Base-by-base conservation (phyloP, 345 rosid species). In the Hirschfeldia incana region DNA sequence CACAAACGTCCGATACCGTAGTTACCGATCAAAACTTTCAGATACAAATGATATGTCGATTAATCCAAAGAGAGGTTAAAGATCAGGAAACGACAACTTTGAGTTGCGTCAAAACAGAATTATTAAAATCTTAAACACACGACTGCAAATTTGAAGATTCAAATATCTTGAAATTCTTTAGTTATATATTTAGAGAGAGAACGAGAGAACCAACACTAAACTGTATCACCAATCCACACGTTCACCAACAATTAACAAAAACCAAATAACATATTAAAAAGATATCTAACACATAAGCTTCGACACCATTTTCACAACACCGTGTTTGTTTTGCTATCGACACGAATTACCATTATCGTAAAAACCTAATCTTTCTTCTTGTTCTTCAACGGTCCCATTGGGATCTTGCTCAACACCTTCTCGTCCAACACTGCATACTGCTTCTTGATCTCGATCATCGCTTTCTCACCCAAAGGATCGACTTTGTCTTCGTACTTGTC, bases 401-500 rank as follows among this genome's bases (percentile, higher is more conserved):
- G 96, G 70, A 95, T 87, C 86, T 89, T 92, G 71, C 93, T 87
- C 75, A 90, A 70, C 68, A 85, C 89, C 89, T 93, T 95, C 37
- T 80, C 89, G 69, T 93, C 92, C 66, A 95, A 78, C 27, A 88
- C 91, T 26, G 85, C 87, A 33, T 87, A 95, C 78, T 89, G 97
- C 86, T 87, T 95, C 90, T 86, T 95, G 78, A 91, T 73, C 89
- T 91, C 91, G 2, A 78, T 67, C 78, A 84, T 65, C n/a, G 92
- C 97, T 86, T 90, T 95, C 91, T 91, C 97, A 26, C 86, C 87
- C 57, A 88, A 86, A 2, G 90, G 83, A 68, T 95, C 99, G 3
- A 93, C 85, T 78, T 90, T 79, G 83, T 95, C 97, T 70, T 90
- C 99, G 3, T 87, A 91, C 77, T 87, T 93, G 89, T 95, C 98